phyloP scores from a whole-genome alignment of 2,329 filamentous ascomycete species.

The Nakataea oryzae region DNA sequence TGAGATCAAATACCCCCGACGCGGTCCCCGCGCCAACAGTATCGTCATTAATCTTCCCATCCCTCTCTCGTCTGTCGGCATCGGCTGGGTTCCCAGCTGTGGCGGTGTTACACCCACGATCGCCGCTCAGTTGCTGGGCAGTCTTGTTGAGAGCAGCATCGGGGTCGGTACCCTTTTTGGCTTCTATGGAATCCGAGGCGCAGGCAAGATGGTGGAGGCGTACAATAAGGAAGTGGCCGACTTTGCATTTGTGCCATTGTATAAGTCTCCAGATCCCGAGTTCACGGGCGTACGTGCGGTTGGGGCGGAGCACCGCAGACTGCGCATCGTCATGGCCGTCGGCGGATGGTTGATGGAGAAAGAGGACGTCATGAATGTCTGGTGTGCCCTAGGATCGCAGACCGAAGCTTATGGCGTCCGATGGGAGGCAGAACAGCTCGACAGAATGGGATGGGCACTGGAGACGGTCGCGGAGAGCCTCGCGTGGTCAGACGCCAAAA shows the following conservation, averaged over 20 bases:
- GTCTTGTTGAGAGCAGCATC: conserved; percentile 68
- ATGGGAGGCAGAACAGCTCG: conserved; percentile 71
- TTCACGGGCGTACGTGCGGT: conserved; percentile 39
- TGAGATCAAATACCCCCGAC: conserved; percentile 51
- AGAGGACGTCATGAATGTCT: conserved; percentile 64
- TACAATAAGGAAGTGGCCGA: conserved; percentile 81
- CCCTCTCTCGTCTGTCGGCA: conserved; percentile 64
- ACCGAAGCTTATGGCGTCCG: conserved; percentile 74
- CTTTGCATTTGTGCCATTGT: conserved; percentile 74
- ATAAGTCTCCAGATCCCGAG: conserved; percentile 32
- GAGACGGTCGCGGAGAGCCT: conserved; percentile 67
- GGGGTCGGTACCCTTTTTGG: conserved; percentile 81
- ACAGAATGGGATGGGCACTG: conserved; percentile 69
- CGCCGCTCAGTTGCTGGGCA: conserved; percentile 69
- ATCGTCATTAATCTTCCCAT: conserved; percentile 58
- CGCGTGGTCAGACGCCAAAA: conserved; percentile 64
- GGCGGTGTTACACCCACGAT: conserved; percentile 63
- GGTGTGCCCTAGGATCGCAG: conserved; percentile 63
- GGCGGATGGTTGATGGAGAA: conserved; percentile 70
- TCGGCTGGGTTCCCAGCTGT: conserved; percentile 71
- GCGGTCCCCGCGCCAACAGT: conserved; percentile 25
- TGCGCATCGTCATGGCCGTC: conserved; percentile 75
- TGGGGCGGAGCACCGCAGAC: conserved; percentile 48
- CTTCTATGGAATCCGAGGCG: conserved; percentile 78
- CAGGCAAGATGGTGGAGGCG: conserved; percentile 77